Base-by-base conservation (phyloP, 2,329 filamentous ascomycete species). In the Paraconiothyrium brasiliense region DNA sequence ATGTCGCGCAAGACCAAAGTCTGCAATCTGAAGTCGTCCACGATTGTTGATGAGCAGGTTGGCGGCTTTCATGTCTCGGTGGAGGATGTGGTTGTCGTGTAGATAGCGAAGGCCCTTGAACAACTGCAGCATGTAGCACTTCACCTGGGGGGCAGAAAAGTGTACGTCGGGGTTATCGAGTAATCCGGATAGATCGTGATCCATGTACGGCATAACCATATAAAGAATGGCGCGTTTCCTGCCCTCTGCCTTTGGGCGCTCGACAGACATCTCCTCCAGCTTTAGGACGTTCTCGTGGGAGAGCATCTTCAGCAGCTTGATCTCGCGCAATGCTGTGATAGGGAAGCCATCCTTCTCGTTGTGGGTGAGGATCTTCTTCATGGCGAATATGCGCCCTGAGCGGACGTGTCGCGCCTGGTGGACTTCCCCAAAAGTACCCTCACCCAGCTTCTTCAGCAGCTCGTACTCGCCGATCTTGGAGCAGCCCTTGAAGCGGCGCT, bases 331-430 rank as follows among this genome's bases (percentile, higher is more conserved):
- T 7, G 95, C 94, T 0, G 95, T 99, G 66, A 99, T 99, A n/a
- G 95, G 95, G 71, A 99, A 99, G 84, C 95, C 95, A 80, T 99
- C 95, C 78, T 97, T 98, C 83, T 99, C 95, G 78, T 98, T 97
- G 78, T 98, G 95, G 92, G 98, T 97, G 68, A 99, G 88, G 68
- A 99, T 99, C 85, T 98, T 98, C 84, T 99, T 99, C 74, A 99
- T 80, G 4, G 95, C 95, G 63, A 97, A 91, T 49, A 94, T 79
- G 27, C 87, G 85, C 57, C 92, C 90, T 1, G 89, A 92, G 72
- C 86, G 91, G 72, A 88, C 90, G 32, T 91, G 93, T 64, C 87
- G 87, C 63, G 93, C 95, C 74, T 94, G 95, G 79, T 97, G 93
- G 43, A 98, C 95, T 82, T 98, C 93, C 68, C 94, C 94, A 81